A percentile compares a stretch with the other conserved stretches of the same genome.
These are phyloP conservation scores for Pseudogymnoascus sp. DNA, from an alignment of 2,329 filamentous ascomycete species.

Conservation along the genomic window DNA sequence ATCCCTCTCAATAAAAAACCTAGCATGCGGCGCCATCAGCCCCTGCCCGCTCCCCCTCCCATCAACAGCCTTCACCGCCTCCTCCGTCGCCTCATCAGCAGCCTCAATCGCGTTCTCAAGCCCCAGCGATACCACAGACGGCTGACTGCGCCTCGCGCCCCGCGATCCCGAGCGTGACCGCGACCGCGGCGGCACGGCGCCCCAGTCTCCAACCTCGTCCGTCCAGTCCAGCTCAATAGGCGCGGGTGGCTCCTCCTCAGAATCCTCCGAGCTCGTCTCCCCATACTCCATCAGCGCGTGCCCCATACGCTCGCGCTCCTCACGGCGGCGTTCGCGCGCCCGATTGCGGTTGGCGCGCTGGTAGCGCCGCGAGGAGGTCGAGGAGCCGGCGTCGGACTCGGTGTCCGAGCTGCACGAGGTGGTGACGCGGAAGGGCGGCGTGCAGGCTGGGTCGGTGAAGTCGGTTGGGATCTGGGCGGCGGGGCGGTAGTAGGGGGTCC, in stretches of 20 bases:
- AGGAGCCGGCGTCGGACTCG: conserved; percentile 34
- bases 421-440: conserved; percentile 44
- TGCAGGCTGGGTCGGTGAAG: conserved; percentile 36
- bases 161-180: neutral
- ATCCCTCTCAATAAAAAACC: conserved; percentile 73
- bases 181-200: neutral
- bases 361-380: conserved; percentile 17
- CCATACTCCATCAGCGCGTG: neutral
- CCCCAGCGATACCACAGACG: neutral
- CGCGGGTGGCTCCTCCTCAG: neutral
- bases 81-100: conserved; percentile 43
- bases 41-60: conserved; percentile 33
- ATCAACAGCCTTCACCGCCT: conserved; percentile 47
- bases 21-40: conserved; percentile 63
- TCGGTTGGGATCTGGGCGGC: conserved; percentile 49
- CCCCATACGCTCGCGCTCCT: neutral
- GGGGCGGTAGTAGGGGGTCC: conserved; percentile 32
- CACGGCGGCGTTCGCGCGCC: neutral
- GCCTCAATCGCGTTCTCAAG: conserved; percentile 20
- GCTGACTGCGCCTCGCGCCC: neutral
- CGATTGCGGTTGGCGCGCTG: conserved; percentile 29
- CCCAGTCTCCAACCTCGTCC: neutral
- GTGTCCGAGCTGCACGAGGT: conserved; percentile 52
- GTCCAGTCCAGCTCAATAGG: conserved; percentile 2
- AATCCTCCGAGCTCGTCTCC: neutral